phyloP scores from a whole-genome alignment of 163 green algal species.

The Prototheca wickerhamii region DNA sequence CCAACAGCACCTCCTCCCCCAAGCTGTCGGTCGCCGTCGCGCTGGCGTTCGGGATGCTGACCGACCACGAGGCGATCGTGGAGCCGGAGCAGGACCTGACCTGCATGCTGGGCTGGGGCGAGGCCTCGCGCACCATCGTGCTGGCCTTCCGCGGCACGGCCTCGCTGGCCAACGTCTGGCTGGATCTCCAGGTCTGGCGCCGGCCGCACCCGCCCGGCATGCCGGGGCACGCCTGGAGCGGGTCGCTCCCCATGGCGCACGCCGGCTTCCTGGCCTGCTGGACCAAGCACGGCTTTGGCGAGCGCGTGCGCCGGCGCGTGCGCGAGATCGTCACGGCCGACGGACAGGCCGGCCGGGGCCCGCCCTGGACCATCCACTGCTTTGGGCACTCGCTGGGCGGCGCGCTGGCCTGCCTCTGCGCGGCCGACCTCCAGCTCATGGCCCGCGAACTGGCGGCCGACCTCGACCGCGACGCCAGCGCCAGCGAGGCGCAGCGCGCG shows the following conservation, averaged over 20 bases:
- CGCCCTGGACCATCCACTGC: background rate
- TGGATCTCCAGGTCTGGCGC: constrained; percentile 38
- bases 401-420: constrained; percentile 40
- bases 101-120: constrained; percentile 27
- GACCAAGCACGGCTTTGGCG: constrained; percentile 1
- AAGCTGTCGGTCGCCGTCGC: constrained; percentile 5
- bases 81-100: constrained; percentile 14
- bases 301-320: background rate
- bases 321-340: background rate
- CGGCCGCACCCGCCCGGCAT: background rate
- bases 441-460: background rate
- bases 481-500: too few species aligned
- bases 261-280: constrained; percentile 21
- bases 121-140: constrained; percentile 15
- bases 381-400: constrained; percentile 44
- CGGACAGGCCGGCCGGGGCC: background rate
- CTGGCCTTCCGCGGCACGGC: constrained; percentile 46
- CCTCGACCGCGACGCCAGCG: too few species aligned
- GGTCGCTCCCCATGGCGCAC: constrained; percentile 23
- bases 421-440: constrained; percentile 9
- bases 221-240: background rate
- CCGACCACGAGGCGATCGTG: constrained; percentile 14
- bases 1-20: background rate
- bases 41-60: constrained; percentile 12
- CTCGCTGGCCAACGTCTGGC: constrained; percentile 37